Evolutionary conservation across 2,329 filamentous ascomycete species (phyloP).

Genomic region (Septoria petroselini): DNA sequence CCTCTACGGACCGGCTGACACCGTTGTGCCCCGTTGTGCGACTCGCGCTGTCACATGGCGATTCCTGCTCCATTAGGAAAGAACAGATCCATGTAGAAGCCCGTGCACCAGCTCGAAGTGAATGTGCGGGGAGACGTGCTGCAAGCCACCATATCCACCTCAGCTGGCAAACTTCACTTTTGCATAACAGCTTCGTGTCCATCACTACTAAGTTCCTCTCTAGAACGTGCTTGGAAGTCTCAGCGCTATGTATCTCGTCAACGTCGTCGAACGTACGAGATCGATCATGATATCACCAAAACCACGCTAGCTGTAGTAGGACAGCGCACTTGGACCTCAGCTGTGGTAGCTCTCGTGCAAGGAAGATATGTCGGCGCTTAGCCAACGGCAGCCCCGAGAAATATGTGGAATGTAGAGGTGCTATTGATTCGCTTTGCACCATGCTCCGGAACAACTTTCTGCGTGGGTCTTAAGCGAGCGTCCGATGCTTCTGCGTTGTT

Average conservation of each 20-base stretch:
- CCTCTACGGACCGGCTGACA: neutral
- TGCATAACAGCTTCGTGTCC: conserved; percentile 7
- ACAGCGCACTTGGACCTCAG: neutral
- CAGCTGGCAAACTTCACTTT: conserved; percentile 2
- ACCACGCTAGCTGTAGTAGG: neutral
- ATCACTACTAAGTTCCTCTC: too few species aligned
- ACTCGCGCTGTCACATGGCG: conserved; percentile 1
- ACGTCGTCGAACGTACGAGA: too few species aligned
- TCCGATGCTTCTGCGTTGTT: too few species aligned
- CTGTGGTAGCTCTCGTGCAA: neutral
- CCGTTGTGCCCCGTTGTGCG: neutral
- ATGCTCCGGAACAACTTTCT: too few species aligned
- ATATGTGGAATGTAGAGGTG: too few species aligned
- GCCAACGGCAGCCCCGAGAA: conserved; percentile 7
- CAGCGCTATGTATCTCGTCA: too few species aligned
- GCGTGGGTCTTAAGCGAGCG: too few species aligned
- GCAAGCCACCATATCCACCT: conserved; percentile 10
- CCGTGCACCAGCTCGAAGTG: conserved; percentile 10
- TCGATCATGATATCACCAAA: neutral
- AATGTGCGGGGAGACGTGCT: conserved; percentile 8
- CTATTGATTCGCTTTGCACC: too few species aligned
- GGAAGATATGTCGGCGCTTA: conserved; percentile 1
- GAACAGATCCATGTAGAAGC: conserved; percentile 5
- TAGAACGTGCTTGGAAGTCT: too few species aligned
- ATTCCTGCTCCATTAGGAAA: conserved; percentile 1